Percentiles rank a stretch among this genome's conserved stretches.
Conservation (phyloP, 1,284 basidiomycete genomes). For the Puccinia hordei region DNA sequence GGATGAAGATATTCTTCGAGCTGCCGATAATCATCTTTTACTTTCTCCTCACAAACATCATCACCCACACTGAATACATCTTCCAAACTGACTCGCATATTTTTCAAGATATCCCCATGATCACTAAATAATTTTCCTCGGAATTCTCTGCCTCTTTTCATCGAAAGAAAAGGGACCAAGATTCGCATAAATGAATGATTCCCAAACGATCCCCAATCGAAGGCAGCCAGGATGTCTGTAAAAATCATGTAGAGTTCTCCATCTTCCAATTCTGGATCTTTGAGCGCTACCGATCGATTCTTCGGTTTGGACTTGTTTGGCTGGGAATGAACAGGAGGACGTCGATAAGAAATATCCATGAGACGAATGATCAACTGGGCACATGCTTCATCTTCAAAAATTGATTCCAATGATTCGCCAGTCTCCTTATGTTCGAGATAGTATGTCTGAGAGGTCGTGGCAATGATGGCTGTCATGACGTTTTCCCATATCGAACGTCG, state of each 20-base stretch:
- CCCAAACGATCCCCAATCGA: slow-evolving; percentile 30
- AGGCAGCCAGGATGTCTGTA: slow-evolving; percentile 36
- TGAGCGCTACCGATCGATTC: background rate
- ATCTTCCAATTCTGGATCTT: slow-evolving; percentile 27
- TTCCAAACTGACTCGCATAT: background rate
- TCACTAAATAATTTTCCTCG: slow-evolving; percentile 34
- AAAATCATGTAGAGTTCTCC: slow-evolving; percentile 37
- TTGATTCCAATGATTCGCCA: background rate
- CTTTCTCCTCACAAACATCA: background rate
- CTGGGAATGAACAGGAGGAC: background rate
- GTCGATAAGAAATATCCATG: slow-evolving; percentile 15
- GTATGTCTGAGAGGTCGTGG: slow-evolving; percentile 32
- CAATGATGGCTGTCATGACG: slow-evolving; percentile 24
- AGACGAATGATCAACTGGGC: slow-evolving; percentile 32
- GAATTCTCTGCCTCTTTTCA: slow-evolving; percentile 34
- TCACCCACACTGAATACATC: slow-evolving; percentile 13
- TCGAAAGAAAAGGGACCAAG: slow-evolving; percentile 42
- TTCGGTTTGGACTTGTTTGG: background rate
- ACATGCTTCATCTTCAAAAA: slow-evolving; percentile 39
- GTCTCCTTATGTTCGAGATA: background rate
- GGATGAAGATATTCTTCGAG: slow-evolving; percentile 34
- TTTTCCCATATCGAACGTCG: slow-evolving; percentile 15
- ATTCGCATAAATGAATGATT: slow-evolving; percentile 28
- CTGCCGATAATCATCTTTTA: background rate
- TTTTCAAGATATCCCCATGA: slow-evolving; percentile 33